Evolutionary conservation across 306 rosid genomes (phyloP).

Genomic region (Abrus pulchellus): DNA sequence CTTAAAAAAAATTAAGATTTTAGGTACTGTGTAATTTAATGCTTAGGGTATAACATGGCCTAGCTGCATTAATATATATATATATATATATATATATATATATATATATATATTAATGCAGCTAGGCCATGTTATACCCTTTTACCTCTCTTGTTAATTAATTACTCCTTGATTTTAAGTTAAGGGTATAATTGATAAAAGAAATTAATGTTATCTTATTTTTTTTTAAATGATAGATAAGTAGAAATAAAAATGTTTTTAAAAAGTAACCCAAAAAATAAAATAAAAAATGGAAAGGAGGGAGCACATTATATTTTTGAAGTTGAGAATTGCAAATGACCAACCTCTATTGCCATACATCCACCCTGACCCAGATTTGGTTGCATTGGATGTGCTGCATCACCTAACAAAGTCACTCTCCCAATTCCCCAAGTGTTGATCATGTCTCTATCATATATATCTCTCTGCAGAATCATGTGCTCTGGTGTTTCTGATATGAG

Average conservation of each 20-base stretch:
- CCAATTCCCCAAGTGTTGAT: slow-evolving; percentile 55
- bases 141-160: no score
- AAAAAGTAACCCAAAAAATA: no score
- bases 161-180: no score
- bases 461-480: slow-evolving; percentile 54
- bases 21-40: neutral
- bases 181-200: no score
- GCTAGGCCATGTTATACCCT: neutral
- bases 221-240: no score
- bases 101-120: neutral
- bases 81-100: no score
- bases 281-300: no score
- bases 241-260: no score
- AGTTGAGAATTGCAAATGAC: slow-evolving; percentile 6
- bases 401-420: slow-evolving; percentile 59
- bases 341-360: slow-evolving; percentile 63
- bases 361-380: slow-evolving; percentile 64
- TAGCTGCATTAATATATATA: neutral
- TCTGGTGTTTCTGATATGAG: slow-evolving; percentile 60
- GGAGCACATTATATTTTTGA: neutral
- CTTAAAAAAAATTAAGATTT: neutral
- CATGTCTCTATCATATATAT: slow-evolving; percentile 62
- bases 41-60: neutral
- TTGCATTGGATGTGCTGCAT: slow-evolving; percentile 66
- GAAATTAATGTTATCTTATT: no score